These are phyloP conservation scores for Wallacemonas sp. DNA, from an alignment of 208 protist genomes.

Conservation along the genomic window DNA sequence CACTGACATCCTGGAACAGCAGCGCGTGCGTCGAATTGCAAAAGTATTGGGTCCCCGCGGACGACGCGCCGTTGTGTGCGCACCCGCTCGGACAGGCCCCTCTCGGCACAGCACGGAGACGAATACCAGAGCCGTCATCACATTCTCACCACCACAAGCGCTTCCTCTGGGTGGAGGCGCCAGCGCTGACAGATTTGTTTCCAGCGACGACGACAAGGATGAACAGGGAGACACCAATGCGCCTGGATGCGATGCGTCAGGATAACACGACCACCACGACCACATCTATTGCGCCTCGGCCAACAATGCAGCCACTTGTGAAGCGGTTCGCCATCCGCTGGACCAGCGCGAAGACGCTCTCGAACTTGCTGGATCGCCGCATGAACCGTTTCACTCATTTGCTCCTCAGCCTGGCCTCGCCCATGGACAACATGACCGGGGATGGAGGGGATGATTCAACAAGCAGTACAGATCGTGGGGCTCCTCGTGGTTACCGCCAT, in stretches of 20 bases:
- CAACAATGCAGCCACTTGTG: slow-evolving; percentile 29
- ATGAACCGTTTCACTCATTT: slow-evolving; percentile 68
- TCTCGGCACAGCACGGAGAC: background rate
- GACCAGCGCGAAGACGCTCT: slow-evolving; percentile 29
- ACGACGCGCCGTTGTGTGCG: background rate
- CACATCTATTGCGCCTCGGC: slow-evolving; percentile 13
- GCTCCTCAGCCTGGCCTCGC: slow-evolving; percentile 63
- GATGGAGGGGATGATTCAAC: background rate
- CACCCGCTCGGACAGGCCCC: background rate
- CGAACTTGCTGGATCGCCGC: slow-evolving; percentile 33
- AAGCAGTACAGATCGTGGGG: background rate
- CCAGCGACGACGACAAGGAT: background rate
- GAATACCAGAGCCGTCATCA: background rate
- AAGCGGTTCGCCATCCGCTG: slow-evolving; percentile 55
- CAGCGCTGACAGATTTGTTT: background rate
- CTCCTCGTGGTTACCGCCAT: background rate
- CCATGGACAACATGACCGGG: slow-evolving; percentile 32
- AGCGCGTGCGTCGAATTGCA: slow-evolving; percentile 26
- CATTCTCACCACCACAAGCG: too few species aligned
- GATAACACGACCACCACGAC: background rate
- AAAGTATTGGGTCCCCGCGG: slow-evolving; percentile 23
- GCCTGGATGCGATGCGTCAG: background rate
- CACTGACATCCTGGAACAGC: slow-evolving; percentile 62
- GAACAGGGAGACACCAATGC: background rate
- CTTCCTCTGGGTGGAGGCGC: background rate